Evolutionary conservation across 345 rosid genomes (phyloP).

Genomic region (Draba incana): DNA sequence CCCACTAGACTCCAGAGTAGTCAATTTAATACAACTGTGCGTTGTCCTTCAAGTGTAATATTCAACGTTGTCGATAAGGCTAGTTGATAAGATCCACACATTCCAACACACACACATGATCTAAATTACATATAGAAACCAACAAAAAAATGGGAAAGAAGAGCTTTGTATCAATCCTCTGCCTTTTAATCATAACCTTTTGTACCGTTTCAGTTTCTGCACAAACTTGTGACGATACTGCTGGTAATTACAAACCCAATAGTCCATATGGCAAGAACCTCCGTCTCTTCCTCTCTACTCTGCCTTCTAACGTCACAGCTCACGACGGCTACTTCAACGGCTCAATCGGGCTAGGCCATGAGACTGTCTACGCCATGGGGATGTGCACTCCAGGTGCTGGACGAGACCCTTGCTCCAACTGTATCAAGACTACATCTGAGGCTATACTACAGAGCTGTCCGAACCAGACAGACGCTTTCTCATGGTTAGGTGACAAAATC

Average conservation of each 20-base stretch:
- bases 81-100: not conserved
- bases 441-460: conserved; percentile 25
- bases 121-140: not conserved
- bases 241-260: conserved; percentile 29
- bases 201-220: conserved; percentile 18
- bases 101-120: conserved; percentile 5
- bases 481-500: conserved; percentile 35
- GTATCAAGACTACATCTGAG: conserved; percentile 29
- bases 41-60: not conserved
- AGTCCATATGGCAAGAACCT: conserved; percentile 41
- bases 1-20: not conserved
- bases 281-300: conserved; percentile 25
- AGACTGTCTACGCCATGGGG: conserved; percentile 29
- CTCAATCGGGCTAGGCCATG: not conserved
- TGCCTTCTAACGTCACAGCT: conserved; percentile 25
- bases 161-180: conserved; percentile 20
- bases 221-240: conserved; percentile 1
- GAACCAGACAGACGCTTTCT: conserved; percentile 40
- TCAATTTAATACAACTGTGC: not conserved
- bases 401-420: conserved; percentile 20
- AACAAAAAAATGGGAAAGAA: conserved; percentile 23
- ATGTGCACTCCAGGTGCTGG: conserved; percentile 14
- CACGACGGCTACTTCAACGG: conserved; percentile 3
- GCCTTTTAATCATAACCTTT: conserved; percentile 23
- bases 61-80: not conserved